Evolutionary conservation across 2,329 filamentous ascomycete species (phyloP).

Genomic region (Paracoccidioides lutzii): DNA sequence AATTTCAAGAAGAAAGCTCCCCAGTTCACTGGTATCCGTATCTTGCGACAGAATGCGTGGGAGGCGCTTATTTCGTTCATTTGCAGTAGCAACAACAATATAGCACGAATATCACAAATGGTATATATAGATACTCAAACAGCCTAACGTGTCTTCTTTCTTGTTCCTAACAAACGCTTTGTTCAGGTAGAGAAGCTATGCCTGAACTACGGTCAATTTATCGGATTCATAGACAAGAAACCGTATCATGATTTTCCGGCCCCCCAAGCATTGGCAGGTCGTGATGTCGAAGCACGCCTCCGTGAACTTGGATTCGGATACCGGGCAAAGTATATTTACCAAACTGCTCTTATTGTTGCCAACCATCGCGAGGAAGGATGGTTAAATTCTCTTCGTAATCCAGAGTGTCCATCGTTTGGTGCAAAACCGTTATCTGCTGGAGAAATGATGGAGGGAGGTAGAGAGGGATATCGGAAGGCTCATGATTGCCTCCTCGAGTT

Average conservation of each 20-base stretch:
- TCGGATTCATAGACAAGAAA: constrained; percentile 56
- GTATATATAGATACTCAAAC: constrained; percentile 30
- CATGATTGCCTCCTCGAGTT: constrained; percentile 68
- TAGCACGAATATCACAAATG: constrained; percentile 90
- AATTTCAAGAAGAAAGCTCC: constrained; percentile 84
- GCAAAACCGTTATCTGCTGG: constrained; percentile 31
- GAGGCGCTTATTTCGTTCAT: constrained; percentile 90
- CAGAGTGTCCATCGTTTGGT: constrained; percentile 52
- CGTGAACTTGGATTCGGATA: constrained; percentile 86
- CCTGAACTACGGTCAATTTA: constrained; percentile 63
- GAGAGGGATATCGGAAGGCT: constrained; percentile 61
- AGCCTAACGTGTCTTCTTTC: not conserved
- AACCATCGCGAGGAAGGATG: constrained; percentile 56
- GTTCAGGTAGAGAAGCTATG: constrained; percentile 71
- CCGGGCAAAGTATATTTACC: constrained; percentile 78
- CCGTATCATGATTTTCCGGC: constrained; percentile 78
- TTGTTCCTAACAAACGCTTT: not conserved
- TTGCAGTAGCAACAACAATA: constrained; percentile 98
- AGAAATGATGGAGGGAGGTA: constrained; percentile 37
- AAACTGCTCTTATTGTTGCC: constrained; percentile 66
- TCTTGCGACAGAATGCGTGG: constrained; percentile 91
- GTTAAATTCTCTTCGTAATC: constrained; percentile 67
- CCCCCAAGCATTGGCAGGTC: constrained; percentile 57
- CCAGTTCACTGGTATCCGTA: constrained; percentile 79
- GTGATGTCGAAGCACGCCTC: constrained; percentile 66